phyloP scores from a whole-genome alignment of 371 early-diverging fungal genomes.

The Rhizopus arrhizus region DNA sequence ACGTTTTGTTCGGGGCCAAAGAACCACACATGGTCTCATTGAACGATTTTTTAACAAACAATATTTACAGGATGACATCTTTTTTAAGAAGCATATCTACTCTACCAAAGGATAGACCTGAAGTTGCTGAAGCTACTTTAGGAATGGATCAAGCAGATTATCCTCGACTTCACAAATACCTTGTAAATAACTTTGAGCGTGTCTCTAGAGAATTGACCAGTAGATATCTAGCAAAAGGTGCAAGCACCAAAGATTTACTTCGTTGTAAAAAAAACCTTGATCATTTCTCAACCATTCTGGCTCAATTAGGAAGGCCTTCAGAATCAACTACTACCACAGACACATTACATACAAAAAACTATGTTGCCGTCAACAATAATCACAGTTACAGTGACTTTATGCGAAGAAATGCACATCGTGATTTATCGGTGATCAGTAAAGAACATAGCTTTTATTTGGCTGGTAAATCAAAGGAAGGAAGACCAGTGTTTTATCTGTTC shows the following conservation, averaged over 20 bases:
- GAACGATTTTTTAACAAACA: constrained; percentile 80
- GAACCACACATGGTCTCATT: constrained; percentile 87
- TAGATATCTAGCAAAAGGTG: constrained; percentile 25
- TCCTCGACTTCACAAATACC: constrained; percentile 65
- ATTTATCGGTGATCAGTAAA: constrained; percentile 61
- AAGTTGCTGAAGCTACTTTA: constrained; percentile 7
- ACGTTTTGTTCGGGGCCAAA: constrained; percentile 90
- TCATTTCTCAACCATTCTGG: constrained; percentile 76
- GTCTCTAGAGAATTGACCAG: constrained; percentile 66
- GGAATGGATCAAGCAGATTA: constrained; percentile 60
- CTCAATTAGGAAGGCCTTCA: constrained; percentile 81
- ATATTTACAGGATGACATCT: constrained; percentile 66
- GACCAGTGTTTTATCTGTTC: constrained; percentile 85
- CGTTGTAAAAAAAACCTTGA: constrained; percentile 65
- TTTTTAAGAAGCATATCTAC: constrained; percentile 61
- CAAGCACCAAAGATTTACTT: constrained; percentile 34
- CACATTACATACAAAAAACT: constrained; percentile 42
- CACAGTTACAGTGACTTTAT: constrained; percentile 79
- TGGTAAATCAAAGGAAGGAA: constrained; percentile 73
- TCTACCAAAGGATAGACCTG: constrained; percentile 8
- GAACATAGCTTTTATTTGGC: constrained; percentile 76
- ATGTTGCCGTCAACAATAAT: constrained; percentile 45
- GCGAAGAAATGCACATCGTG: constrained; percentile 68
- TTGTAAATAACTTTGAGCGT: constrained; percentile 71
- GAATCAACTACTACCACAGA: constrained; percentile 36